Evolutionary conservation across 176 grass and related monocot species (phyloP), one percentile per base, ranked within the genome.

Genomic region (Secale cereale): DNA sequence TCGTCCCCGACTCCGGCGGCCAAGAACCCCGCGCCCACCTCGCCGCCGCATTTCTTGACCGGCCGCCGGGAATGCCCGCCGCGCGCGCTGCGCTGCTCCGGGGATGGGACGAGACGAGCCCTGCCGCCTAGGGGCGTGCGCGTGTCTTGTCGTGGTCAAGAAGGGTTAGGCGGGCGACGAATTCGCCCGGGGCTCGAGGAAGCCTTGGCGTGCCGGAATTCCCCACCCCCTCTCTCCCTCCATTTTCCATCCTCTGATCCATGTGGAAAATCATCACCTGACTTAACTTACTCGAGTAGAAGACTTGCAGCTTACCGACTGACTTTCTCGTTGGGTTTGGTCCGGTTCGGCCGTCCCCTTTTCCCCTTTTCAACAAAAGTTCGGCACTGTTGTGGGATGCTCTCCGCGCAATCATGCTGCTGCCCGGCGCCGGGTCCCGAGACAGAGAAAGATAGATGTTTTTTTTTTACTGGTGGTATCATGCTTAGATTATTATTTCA

Each of bases 371-470:
- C 74, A 76, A 43, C 48, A 50, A 69, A 79, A 65, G 85, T 22
- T 61, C n/a, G 78, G 50, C 7, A 69, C 88, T 91, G 85, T 84
- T 39, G 77, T 8, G 76, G 68, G 89, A 91, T 91, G 84, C 89
- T 87, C 66, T 27, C n/a, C n/a, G 41, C 5, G 31, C 80, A 84
- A 87, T 84, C 68, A 87, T 90, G 78, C 32, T 59, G 43, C 35
- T 82, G 41, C 41, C 1, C 63, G 4, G 46, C 48, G 14, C 85
- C 52, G 59, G 73, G 69, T 57, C 85, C 41, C 74, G 48, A 52
- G 48, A 52, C 6, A 1, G 48, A 2, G 48, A 36, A 30, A 59
- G 63, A 31, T 7, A 28, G 45, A 81, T 15, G 32, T 43, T 15
- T 16, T 28, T 16, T 28, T 37, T 60, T 27, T 17, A 33, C 48